Evolutionary conservation across 768 basidiomycete genomes (phyloP), one percentile per base, ranked within the genome.

Genomic region (Pholiota microspora): DNA sequence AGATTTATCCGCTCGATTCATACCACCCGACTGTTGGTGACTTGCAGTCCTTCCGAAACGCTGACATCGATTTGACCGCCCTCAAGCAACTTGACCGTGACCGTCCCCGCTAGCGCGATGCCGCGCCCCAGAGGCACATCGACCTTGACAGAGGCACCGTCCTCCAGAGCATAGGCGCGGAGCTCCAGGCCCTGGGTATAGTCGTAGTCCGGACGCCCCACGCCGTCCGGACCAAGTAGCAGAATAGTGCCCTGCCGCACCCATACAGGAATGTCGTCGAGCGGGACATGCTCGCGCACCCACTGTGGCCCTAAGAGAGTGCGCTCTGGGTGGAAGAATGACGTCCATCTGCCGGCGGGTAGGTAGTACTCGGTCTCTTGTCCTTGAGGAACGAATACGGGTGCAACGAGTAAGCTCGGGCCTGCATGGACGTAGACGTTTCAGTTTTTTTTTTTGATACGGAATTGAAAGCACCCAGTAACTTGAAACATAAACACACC

Each of bases 211-310:
- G 86, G 85, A 1, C 77, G 73, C 23, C 73, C 74, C 18, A 74
- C 69, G 24, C 74, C 71, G 28, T 71, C 62, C 15, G 85, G 80
- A 4, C 86, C 84, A n/a, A 88, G 73, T 49, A 77, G 69, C 16
- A 89, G 66, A 16, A 88, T 75, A 13, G 77, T 79, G 32, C 78
- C 80, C 24, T 78, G 77, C 32, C 83, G 75, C 32, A 88, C 80
- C 80, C 81, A 89, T 25, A 89, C 80, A 13, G 86, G 86, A 34
- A 89, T 76, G 53, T 80, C 77, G 60, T 85, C 78, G 34, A 87
- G 67, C 23, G 84, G 78, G n/a, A 86, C 82, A 52, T 78, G 70
- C 59, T 84, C 82, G 49, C 77, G 77, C 55, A 88, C 70, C 86
- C 86, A 89, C 15, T 61, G 58, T 0, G 86, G 87, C 0, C 88